These are phyloP conservation scores for Colletotrichum cereale DNA, from an alignment of 2,329 filamentous ascomycete genomes.

Conservation along the genomic window DNA sequence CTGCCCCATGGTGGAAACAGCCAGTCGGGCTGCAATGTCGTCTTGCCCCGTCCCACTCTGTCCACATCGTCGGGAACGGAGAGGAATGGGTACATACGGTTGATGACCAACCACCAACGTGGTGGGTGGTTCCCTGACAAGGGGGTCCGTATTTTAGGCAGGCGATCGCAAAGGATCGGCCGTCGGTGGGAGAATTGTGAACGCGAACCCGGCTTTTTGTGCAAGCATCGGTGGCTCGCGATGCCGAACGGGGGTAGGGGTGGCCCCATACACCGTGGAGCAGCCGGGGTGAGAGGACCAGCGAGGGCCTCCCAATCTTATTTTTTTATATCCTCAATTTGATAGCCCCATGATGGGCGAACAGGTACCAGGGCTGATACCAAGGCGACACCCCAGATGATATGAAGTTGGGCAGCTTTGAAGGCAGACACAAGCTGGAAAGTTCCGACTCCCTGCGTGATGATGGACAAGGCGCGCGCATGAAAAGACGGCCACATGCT, in stretches of 20 bases:
- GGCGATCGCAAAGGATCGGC: conserved; percentile 33
- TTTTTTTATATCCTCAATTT: not conserved
- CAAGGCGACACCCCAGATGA: conserved; percentile 15
- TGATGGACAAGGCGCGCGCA: conserved; percentile 19
- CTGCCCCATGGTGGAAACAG: conserved; percentile 19
- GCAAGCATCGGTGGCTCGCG: conserved; percentile 34
- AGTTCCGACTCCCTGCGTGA: not conserved
- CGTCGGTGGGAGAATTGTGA: conserved; percentile 22
- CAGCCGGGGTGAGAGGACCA: not conserved
- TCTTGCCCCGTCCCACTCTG: conserved; percentile 32
- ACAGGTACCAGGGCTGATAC: conserved; percentile 11
- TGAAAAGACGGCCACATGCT: conserved; percentile 7
- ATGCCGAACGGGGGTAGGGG: conserved; percentile 24
- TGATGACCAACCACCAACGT: conserved; percentile 35
- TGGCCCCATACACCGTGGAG: conserved; percentile 23
- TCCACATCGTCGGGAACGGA: conserved; percentile 39
- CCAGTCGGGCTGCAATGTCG: conserved; percentile 35
- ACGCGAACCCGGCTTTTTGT: conserved; percentile 29
- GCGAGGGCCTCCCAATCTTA: not conserved
- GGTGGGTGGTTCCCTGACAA: conserved; percentile 30
- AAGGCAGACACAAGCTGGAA: conserved; percentile 1
- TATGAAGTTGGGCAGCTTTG: conserved; percentile 12
- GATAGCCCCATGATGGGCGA: not conserved
- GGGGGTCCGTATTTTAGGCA: conserved; percentile 31
- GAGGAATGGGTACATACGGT: conserved; percentile 18